phyloP scores from a whole-genome alignment of 164 flowering plant species.

The Liquidambar formosana region DNA sequence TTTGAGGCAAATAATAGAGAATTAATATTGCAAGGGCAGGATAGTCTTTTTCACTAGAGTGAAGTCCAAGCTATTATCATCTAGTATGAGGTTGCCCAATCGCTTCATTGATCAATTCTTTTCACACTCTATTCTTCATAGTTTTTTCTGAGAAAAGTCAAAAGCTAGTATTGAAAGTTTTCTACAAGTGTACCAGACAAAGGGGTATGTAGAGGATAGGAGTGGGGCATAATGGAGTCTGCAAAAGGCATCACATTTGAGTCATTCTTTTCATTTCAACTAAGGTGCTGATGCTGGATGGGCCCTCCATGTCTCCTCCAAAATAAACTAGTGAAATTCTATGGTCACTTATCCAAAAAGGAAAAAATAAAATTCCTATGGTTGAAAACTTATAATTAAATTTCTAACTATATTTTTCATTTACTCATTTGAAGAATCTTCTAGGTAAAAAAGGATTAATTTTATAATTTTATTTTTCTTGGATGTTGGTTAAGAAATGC shows the following conservation, averaged over 20 bases:
- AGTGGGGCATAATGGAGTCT: conserved; percentile 12
- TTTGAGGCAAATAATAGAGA: not conserved
- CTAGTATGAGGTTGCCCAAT: not conserved
- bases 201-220: not conserved
- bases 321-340: not conserved
- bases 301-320: not conserved
- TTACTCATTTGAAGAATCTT: no score
- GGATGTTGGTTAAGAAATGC: no score
- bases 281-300: conserved; percentile 10
- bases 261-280: conserved; percentile 11
- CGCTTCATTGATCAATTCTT: no score
- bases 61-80: not conserved
- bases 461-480: no score
- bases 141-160: not conserved
- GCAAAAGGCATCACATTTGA: conserved; percentile 10
- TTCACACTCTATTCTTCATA: not conserved
- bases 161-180: not conserved
- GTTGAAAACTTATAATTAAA: no score
- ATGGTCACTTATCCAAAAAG: not conserved
- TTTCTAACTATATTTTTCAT: no score
- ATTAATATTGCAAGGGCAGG: not conserved
- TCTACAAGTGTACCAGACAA: not conserved
- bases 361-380: no score
- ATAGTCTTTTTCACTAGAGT: not conserved
- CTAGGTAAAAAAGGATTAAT: no score